These are phyloP conservation scores for Clonostachys rosea DNA, from an alignment of 2,329 filamentous ascomycete species.

Conservation along the genomic window DNA sequence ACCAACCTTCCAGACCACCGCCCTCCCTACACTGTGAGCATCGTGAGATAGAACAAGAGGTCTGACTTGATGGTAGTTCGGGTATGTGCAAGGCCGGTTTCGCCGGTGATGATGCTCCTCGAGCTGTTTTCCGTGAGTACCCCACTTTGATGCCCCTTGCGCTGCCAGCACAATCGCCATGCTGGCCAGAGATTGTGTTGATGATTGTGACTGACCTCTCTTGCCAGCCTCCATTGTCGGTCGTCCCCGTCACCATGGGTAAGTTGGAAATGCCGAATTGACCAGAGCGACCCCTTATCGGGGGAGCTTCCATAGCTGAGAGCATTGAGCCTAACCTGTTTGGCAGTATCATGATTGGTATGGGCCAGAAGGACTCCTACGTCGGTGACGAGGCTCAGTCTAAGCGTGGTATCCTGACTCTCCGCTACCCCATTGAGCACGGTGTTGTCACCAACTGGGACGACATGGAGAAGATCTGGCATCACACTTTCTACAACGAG, in stretches of 20 bases:
- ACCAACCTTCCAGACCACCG: not conserved
- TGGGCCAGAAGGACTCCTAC: constrained; percentile 99
- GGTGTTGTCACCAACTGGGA: constrained; percentile 99
- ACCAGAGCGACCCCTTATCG: not conserved
- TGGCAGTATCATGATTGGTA: constrained; percentile 98
- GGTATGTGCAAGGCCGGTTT: constrained; percentile 99
- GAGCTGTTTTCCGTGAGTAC: constrained; percentile 98
- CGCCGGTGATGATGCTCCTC: constrained; percentile 99
- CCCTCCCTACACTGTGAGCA: too few relatives aligned
- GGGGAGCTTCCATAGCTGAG: constrained; percentile 18
- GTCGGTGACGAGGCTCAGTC: constrained; percentile 99
- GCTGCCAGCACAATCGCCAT: constrained; percentile 5
- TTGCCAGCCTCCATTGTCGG: constrained; percentile 92
- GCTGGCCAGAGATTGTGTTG: constrained; percentile 18
- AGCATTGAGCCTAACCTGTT: constrained; percentile 4
- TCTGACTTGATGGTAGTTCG: constrained; percentile 65
- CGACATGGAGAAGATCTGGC: constrained; percentile 99
- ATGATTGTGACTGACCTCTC: constrained; percentile 13
- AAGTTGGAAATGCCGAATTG: constrained; percentile 38
- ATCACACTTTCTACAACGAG: constrained; percentile 99
- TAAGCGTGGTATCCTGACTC: constrained; percentile 99
- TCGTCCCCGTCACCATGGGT: constrained; percentile 99
- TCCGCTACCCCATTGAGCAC: constrained; percentile 99
- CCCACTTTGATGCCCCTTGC: constrained; percentile 17
- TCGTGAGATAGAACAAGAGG: constrained; percentile 1